Base-by-base conservation (phyloP, 306 rosid species). In the Malus sylvestris region DNA sequence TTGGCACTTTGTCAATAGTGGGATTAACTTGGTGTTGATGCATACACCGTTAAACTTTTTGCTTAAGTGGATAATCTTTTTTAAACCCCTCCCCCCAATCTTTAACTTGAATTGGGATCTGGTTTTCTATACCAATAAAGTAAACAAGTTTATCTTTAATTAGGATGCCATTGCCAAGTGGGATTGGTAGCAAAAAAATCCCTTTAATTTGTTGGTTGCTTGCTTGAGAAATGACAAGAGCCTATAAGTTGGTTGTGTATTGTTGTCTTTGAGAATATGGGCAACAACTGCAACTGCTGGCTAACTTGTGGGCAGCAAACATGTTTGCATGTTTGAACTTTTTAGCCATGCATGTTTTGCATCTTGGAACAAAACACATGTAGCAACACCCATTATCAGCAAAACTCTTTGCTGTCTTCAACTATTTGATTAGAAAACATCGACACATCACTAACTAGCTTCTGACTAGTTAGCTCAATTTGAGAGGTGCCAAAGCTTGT, bases 51-150 rank as follows among this genome's bases (percentile, higher is more conserved):
- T 70, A 25, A 68, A 52, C 75, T 78, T 80, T 61, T 70, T 76
- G 82, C 69, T 76, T 23, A 42, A 71, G 70, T 82, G 84, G 96
- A 90, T 90, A 86, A 86, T 91, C 79, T 85, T 80, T 46, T 62
- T 86, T 46, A 69, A 84, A 61, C 68, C 15, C 60, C 60, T 25
- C 30, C 30, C 29, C 63, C n/a, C 65, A 57, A 4, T 22, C 18
- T 60, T 76, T 72, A 71, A 79, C 62, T 73, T 86, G n/a, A 27
- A 52, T 13, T 72, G 51, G 71, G 75, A 73, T 73, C 66, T 59
- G 45, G 23, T 75, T 78, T 81, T 71, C 62, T 78, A 27, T 20
- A 22, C 44, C 40, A 52, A 69, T 75, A 77, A 83, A 67, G 81
- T 79, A 80, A 81, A 73, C 82, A 86, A 87, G 77, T 79, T 87